Percentiles rank a stretch among this genome's conserved stretches.
These are phyloP conservation scores for Afroboletus lepidellus DNA, from an alignment of 1,284 basidiomycete genomes.

Conservation along the genomic window DNA sequence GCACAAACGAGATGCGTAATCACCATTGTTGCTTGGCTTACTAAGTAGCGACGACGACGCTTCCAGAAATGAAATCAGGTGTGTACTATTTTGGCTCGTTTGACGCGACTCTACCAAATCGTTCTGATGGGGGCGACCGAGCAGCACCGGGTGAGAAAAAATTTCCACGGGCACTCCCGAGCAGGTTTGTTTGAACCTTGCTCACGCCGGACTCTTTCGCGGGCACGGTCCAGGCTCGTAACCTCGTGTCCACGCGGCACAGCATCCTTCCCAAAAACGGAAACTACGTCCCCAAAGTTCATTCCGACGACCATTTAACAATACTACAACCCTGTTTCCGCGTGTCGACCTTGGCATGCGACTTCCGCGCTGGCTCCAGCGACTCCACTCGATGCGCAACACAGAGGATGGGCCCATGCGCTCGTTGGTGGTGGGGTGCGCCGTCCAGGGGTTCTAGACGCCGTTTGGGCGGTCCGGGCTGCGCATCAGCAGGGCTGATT, in stretches of 20 bases:
- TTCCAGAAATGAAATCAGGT: slow-evolving; percentile 1
- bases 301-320: slow-evolving; percentile 12
- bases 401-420: neutral
- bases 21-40: slow-evolving; percentile 1
- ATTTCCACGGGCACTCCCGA: neutral
- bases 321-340: slow-evolving; percentile 26
- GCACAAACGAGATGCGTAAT: slow-evolving; percentile 4
- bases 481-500: slow-evolving; percentile 6
- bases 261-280: slow-evolving; percentile 20
- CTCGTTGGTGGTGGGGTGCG: neutral
- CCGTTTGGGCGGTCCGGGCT: neutral
- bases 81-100: slow-evolving; percentile 5
- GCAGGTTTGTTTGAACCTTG: neutral
- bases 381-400: slow-evolving; percentile 3
- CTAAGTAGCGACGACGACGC: neutral
- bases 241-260: slow-evolving; percentile 22
- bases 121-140: neutral
- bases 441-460: neutral
- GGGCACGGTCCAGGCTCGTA: slow-evolving; percentile 13
- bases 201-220: neutral
- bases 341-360: slow-evolving; percentile 21
- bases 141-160: neutral
- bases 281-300: slow-evolving; percentile 12
- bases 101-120: neutral
- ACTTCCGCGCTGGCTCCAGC: slow-evolving; percentile 13